Evolutionary conservation across 192 early-diverging fungal genomes (phyloP).

Genomic region (Neocallimastix lanati): DNA sequence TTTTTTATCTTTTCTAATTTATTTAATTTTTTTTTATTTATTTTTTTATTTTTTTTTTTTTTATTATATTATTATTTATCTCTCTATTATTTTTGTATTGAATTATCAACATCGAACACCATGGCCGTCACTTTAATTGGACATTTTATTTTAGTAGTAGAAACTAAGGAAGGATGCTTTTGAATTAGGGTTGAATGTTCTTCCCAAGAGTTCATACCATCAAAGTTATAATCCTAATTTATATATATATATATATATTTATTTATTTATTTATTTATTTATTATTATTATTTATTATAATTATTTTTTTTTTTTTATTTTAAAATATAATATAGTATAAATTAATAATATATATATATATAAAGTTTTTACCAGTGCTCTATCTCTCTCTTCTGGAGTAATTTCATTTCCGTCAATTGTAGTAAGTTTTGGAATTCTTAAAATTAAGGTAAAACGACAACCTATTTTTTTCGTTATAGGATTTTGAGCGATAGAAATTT

Average conservation of each 20-base stretch:
- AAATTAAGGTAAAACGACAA: constrained; percentile 23
- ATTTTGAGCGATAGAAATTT: constrained; percentile 24
- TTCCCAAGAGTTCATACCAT: background rate
- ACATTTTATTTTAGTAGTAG: background rate
- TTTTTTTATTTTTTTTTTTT: no score
- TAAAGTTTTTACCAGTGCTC: constrained; percentile 13
- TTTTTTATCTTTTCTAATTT: no score
- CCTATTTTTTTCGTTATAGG: constrained; percentile 29
- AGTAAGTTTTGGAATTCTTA: constrained; percentile 28
- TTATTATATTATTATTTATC: background rate
- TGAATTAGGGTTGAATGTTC: background rate
- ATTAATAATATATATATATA: background rate
- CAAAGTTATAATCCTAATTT: background rate
- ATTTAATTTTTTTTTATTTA: no score
- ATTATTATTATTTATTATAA: no score
- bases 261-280: no score
- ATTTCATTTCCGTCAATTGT: constrained; percentile 34
- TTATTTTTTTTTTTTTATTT: background rate
- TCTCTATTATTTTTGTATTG: background rate
- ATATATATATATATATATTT: no score
- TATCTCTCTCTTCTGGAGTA: constrained; percentile 24
- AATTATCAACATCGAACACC: background rate
- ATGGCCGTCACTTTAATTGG: background rate
- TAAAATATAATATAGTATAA: background rate
- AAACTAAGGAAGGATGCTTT: background rate